Evolutionary conservation across 192 early-diverging fungal species (phyloP).

Genomic region (Polychytrium aggregatum): DNA sequence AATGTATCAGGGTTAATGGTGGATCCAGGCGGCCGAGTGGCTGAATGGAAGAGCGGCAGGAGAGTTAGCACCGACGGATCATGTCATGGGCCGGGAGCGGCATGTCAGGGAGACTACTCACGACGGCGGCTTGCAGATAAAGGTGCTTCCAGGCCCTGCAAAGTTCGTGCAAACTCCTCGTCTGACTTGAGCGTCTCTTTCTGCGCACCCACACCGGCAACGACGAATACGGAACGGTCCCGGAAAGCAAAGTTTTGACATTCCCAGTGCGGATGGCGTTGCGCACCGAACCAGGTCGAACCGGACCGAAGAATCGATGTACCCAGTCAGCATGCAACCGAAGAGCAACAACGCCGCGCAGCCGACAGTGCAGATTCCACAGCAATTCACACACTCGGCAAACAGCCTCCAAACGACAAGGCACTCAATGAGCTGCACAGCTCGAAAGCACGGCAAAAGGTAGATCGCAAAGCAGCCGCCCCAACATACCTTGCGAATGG

Average conservation of each 20-base stretch:
- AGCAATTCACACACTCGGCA: no score
- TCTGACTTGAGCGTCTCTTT: conserved; percentile 60
- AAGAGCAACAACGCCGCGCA: no score
- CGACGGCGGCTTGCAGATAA: not conserved
- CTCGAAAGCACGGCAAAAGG: conserved; percentile 15
- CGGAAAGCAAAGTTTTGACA: conserved; percentile 24
- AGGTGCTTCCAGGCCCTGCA: conserved; percentile 58
- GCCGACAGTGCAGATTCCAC: no score
- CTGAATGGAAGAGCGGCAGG: no score
- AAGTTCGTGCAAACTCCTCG: conserved; percentile 66
- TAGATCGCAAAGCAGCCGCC: conserved; percentile 8
- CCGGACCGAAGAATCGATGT: no score
- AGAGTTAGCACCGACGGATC: not conserved
- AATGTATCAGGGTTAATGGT: conserved; percentile 5
- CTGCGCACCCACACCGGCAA: no score
- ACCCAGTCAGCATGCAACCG: no score
- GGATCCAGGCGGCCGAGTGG: not conserved
- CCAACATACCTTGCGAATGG: conserved; percentile 17
- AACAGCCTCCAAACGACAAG: no score
- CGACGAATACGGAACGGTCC: no score
- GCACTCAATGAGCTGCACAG: no score
- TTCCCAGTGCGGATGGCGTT: conserved; percentile 33
- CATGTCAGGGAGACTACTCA: not conserved
- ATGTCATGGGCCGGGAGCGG: not conserved
- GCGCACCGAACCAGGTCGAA: conserved; percentile 22